phyloP scores from a whole-genome alignment of 2,329 filamentous ascomycete species.

The Penicillium sp. region DNA sequence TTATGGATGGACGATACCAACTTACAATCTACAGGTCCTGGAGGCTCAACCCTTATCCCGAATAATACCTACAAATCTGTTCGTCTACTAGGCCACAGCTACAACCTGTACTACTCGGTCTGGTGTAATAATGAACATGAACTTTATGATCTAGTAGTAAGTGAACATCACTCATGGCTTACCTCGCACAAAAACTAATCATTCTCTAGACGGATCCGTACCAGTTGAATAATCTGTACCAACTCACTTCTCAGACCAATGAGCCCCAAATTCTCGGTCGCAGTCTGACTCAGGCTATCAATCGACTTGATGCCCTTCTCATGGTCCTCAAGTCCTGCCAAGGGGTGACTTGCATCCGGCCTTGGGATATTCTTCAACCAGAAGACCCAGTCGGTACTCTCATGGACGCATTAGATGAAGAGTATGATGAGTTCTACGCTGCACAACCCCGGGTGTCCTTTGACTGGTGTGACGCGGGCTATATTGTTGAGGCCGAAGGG shows the following conservation, averaged over 20 bases:
- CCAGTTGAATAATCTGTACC: constrained; percentile 36
- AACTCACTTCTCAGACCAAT: neutral
- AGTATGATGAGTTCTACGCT: constrained; percentile 36
- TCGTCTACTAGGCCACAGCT: constrained; percentile 34
- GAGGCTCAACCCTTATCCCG: constrained; percentile 17
- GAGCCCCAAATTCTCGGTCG: constrained; percentile 21
- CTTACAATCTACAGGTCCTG: constrained; percentile 14
- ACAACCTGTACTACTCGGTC: constrained; percentile 42
- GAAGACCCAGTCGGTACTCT: constrained; percentile 30
- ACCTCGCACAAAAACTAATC: neutral
- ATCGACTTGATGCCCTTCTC: constrained; percentile 36
- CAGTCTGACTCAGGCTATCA: constrained; percentile 19
- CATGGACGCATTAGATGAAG: constrained; percentile 29
- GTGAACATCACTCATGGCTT: neutral
- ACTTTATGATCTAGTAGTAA: constrained; percentile 38
- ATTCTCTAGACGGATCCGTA: constrained; percentile 34
- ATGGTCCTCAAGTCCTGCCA: constrained; percentile 42
- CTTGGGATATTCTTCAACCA: constrained; percentile 39
- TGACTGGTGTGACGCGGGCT: constrained; percentile 35
- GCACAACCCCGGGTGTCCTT: constrained; percentile 34
- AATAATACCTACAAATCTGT: constrained; percentile 44
- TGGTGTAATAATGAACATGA: constrained; percentile 44
- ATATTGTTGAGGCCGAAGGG: constrained; percentile 38
- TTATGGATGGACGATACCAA: neutral
- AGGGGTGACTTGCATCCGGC: constrained; percentile 34